Evolutionary conservation across 192 early-diverging fungal genomes (phyloP), one percentile per base, ranked within the genome.

Genomic region (Diversispora epigaea): DNA sequence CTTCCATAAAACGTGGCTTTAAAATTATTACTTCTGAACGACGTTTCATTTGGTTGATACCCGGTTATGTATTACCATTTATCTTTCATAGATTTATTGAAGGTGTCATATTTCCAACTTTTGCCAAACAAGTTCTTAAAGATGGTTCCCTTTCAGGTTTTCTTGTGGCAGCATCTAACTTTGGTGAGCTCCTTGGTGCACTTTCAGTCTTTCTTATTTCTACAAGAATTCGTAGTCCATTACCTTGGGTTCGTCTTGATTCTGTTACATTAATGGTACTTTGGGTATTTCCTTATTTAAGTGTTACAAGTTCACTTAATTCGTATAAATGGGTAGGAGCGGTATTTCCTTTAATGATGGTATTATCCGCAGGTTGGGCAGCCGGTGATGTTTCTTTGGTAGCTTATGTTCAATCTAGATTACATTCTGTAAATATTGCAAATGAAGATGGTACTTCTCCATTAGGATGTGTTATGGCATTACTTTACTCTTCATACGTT

Each of bases 51-150:
- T 87, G 87, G 87, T 69, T 89, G 47, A 79, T 89, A 15, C 83
- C 86, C n/a, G 87, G 81, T 65, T 88, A 88, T 79, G 78, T 85
- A 4, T 61, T 88, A 40, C 79, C 85, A 25, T 80, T 88, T 22
- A 80, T 85, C 69, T 80, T 81, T n/a, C 86, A 87, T 66, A 84
- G 86, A 19, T 87, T 85, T 78, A 82, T 88, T 78, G 87, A 88
- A 68, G 80, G 80, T 62, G 76, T 75, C 11, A 52, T 88, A 17
- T 81, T 77, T 50, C 80, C 85, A 45, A 83, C 83, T 61, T 89
- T 81, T 62, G 84, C 86, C 22, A 84, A 84, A 61, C 56, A 61
- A 4, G 75, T 82, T 41, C 77, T 87, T 22, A 73, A 76, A 17
- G 75, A 88, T 43, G 58, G 81, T 41, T 79, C 81, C 19, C 83